Evolutionary conservation across 108 stramenopile genomes (phyloP).

Genomic region (Nannochloropsis salina): DNA sequence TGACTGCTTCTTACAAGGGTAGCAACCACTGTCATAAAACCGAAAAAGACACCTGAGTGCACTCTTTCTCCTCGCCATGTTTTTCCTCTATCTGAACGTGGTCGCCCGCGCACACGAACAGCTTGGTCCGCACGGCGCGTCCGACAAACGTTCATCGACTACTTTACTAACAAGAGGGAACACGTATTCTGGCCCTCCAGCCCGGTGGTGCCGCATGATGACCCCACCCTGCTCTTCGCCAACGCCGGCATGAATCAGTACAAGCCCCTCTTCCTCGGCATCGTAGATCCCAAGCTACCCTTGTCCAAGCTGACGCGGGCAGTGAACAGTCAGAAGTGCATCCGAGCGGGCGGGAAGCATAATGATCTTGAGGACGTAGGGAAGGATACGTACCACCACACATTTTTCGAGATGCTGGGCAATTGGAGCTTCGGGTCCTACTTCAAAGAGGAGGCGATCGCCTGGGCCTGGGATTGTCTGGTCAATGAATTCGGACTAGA

Average conservation of each 20-base stretch:
- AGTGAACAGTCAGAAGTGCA: constrained; percentile 97
- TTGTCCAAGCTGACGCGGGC: constrained; percentile 81
- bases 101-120: not conserved
- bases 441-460: constrained; percentile 97
- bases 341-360: constrained; percentile 99
- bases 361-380: constrained; percentile 99
- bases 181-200: constrained; percentile 47
- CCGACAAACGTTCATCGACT: constrained; percentile 85
- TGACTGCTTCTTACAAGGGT: too few species aligned
- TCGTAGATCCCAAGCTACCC: constrained; percentile 77
- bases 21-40: too few species aligned
- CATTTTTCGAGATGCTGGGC: constrained; percentile 99
- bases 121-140: constrained; percentile 86
- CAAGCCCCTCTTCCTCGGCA: constrained; percentile 95
- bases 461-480: constrained; percentile 90
- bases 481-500: constrained; percentile 80
- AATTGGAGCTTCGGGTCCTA: constrained; percentile 97
- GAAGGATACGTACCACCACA: constrained; percentile 99
- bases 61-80: too few species aligned
- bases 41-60: too few species aligned
- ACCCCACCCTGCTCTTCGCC: constrained; percentile 97
- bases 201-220: constrained; percentile 96
- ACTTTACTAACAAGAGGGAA: constrained; percentile 72
- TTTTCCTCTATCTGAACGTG: too few species aligned
- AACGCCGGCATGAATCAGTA: constrained; percentile 99